A percentile compares a stretch with the other conserved stretches of the same genome.
Conservation (phyloP, 108 stramenopile genomes). For the Discostella stelligeroides region DNA sequence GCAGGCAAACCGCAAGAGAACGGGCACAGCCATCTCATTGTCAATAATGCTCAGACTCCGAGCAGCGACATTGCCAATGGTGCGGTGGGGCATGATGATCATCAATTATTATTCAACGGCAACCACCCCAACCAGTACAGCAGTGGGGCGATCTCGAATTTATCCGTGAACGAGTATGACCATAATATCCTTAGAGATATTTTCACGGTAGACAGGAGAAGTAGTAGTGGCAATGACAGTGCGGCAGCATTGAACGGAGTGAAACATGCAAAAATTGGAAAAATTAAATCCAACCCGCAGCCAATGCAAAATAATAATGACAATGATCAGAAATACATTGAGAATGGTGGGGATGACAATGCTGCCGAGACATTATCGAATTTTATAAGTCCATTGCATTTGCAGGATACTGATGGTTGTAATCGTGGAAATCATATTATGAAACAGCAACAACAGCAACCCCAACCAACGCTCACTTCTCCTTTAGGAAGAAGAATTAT, state of each 20-base stretch:
- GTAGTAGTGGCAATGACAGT: not conserved
- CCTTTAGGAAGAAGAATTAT: not conserved
- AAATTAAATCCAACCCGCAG: no score
- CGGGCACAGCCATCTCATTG: no score
- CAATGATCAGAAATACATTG: not conserved
- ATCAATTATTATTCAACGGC: no score
- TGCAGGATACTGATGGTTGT: not conserved
- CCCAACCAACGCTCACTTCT: constrained; percentile 5
- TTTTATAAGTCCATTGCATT: constrained; percentile 4
- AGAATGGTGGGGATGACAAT: not conserved
- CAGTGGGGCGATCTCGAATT: not conserved
- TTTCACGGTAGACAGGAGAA: not conserved
- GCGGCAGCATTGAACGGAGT: no score
- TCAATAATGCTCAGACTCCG: no score
- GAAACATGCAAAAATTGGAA: no score
- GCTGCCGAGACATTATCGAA: not conserved
- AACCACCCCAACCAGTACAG: no score
- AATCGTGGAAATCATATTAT: not conserved
- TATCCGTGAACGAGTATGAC: no score
- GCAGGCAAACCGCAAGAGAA: no score
- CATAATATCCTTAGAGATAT: constrained; percentile 1
- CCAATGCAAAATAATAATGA: no score
- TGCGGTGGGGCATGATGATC: no score
- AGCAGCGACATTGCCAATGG: no score
- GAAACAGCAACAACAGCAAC: not conserved